phyloP scores from a whole-genome alignment of 441 rosid species.

The Flueggea neowawraea region DNA sequence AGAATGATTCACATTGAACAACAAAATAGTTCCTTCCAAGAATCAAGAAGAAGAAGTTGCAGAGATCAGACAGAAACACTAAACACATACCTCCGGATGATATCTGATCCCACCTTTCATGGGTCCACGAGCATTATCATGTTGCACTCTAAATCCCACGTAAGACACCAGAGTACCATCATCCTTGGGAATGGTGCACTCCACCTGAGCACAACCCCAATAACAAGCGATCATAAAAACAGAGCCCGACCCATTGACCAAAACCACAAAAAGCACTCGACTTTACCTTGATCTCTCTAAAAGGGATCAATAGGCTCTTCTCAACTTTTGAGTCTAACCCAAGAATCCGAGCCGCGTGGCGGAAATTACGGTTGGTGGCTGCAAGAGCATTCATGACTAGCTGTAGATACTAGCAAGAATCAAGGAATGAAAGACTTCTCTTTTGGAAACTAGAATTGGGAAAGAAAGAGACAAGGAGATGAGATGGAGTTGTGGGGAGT shows the following conservation, averaged over 20 bases:
- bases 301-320: constrained; percentile 85
- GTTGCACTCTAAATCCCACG: constrained; percentile 85
- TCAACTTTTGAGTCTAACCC: constrained; percentile 91
- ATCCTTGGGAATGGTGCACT: constrained; percentile 79
- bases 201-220: constrained; percentile 47
- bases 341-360: constrained; percentile 78
- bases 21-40: not conserved
- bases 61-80: not conserved
- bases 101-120: constrained; percentile 94
- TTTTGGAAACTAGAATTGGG: not conserved
- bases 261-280: not conserved
- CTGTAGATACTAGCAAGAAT: not conserved
- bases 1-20: not conserved
- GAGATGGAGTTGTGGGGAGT: not conserved
- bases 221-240: not conserved
- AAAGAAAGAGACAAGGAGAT: not conserved
- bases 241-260: not conserved
- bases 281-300: constrained; percentile 84
- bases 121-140: constrained; percentile 85
- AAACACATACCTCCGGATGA: constrained; percentile 63
- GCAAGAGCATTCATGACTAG: constrained; percentile 82
- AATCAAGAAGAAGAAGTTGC: not conserved
- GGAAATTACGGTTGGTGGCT: constrained; percentile 92
- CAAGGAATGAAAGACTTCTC: not conserved
- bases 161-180: constrained; percentile 71